These are phyloP conservation scores for Chiua virens DNA, from an alignment of 768 basidiomycete species.

Conservation along the genomic window DNA sequence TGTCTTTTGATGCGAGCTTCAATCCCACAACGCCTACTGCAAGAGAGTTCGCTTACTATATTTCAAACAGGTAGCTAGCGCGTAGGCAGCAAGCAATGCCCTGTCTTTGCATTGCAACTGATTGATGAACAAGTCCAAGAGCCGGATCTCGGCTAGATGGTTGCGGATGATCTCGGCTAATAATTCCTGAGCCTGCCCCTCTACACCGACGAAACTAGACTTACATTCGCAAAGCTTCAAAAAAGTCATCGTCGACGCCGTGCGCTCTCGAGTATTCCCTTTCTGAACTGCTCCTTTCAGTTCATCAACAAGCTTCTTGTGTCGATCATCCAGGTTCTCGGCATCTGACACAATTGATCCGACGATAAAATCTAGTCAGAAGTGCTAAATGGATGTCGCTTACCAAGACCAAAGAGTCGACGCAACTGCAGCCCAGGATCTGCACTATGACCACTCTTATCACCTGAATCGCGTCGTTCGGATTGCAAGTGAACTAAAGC, in stretches of 20 bases:
- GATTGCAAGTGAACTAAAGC: conserved; percentile 8
- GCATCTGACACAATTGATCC: too few species aligned
- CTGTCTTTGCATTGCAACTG: conserved; percentile 11
- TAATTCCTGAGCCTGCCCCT: neutral
- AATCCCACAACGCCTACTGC: neutral
- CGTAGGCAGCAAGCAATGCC: conserved; percentile 21
- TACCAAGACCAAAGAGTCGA: too few species aligned
- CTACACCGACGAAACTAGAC: neutral
- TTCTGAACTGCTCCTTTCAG: conserved; percentile 3
- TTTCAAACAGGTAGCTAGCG: conserved; percentile 14
- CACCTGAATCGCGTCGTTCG: neutral
- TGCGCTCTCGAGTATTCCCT: conserved; percentile 14
- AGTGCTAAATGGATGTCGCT: too few species aligned
- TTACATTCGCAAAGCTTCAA: too few species aligned
- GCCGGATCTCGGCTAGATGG: neutral
- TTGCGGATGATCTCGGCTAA: conserved; percentile 1
- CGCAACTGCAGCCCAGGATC: neutral
- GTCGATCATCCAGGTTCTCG: neutral
- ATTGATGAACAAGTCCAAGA: conserved; percentile 11
- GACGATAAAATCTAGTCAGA: too few species aligned
- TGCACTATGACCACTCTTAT: neutral
- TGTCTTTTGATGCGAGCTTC: conserved; percentile 6
- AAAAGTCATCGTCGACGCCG: conserved; percentile 21
- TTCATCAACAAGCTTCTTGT: conserved; percentile 10
- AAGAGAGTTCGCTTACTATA: conserved; percentile 4